Base-by-base conservation (phyloP, 345 rosid species). In the Cardiospermum halicacabum region DNA sequence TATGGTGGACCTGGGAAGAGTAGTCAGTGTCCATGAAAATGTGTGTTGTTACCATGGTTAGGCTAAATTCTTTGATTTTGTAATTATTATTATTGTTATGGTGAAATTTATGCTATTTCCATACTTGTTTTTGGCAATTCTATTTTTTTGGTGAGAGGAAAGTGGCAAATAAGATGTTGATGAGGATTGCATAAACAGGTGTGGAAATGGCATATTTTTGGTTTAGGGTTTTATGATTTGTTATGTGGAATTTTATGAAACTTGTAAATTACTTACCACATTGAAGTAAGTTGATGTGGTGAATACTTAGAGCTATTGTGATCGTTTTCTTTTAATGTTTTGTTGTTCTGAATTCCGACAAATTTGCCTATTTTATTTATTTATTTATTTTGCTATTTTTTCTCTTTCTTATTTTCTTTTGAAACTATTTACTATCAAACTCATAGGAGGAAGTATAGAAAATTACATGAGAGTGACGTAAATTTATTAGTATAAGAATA, bases 1-100 rank as follows among this genome's bases (percentile, higher is more conserved):
- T 89, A 89, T 18, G 99, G 99, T 7, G 99, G 99, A 1, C 96
- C 99, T 0, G 99, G 99, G 49, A 81, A 74, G 27, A 91, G 87
- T 70, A 83, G 85, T 0, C 82, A 56, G 65, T 94, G 99, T 80
- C 72, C 80, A 3, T 94, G 84, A 89, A 68, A 8, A 4, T 31
- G 3, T 11, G 13, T 11, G 5, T 31, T 25, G 5, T 54, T 25
- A 25, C 24, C 45, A 36, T 19, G 28, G 18, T 10, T 7, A 11
- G 13, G 10, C 31, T n/a, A 56, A 66, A 80, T 81, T 81, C 74
- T 70, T 77, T 75, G 9, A 67, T 61, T 58, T n/a, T 75, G 82
- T 75, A 75, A 70, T 71, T 75, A 67, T 42, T n/a, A n/a, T n/a
- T n/a, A n/a, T n/a, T n/a, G n/a, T n/a, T n/a, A n/a, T n/a, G n/a